Percentiles rank a stretch among this genome's conserved stretches.
These are phyloP conservation scores for Raffaelea albimanens DNA, from an alignment of 2,329 filamentous ascomycete species.

Conservation along the genomic window DNA sequence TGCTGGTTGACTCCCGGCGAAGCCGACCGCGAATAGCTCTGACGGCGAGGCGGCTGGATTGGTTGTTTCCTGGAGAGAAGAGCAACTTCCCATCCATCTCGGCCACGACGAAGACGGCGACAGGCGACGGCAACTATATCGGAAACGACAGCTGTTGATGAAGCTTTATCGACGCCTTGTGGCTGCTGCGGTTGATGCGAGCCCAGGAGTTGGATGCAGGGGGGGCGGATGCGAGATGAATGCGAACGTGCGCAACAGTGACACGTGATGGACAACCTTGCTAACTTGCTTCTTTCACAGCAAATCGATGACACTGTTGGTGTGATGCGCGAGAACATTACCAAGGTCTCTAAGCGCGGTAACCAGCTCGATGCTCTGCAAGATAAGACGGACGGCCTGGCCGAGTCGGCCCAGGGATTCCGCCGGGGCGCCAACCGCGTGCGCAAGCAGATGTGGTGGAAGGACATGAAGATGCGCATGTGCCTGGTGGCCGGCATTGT, in stretches of 20 bases:
- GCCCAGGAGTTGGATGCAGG: no score
- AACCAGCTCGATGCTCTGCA: constrained; percentile 79
- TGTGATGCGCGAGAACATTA: constrained; percentile 96
- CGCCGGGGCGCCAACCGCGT: constrained; percentile 93
- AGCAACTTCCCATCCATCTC: no score
- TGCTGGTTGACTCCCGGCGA: no score
- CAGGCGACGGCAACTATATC: no score
- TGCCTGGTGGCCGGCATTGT: constrained; percentile 88
- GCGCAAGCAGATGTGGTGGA: constrained; percentile 99
- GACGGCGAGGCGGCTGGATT: no score
- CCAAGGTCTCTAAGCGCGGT: constrained; percentile 90
- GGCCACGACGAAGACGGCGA: no score
- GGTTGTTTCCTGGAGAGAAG: no score
- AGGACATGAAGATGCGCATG: constrained; percentile 99
- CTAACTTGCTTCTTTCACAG: constrained; percentile 34
- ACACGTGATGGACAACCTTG: neutral
- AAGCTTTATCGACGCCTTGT: no score
- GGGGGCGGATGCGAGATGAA: neutral
- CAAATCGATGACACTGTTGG: constrained; percentile 96
- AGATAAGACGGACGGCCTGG: constrained; percentile 91
- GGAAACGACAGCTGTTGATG: no score
- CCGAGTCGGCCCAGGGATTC: constrained; percentile 88
- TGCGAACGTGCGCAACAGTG: neutral
- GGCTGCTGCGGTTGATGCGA: no score
- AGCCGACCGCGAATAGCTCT: no score